Evolutionary conservation across 2,329 filamentous ascomycete species (phyloP).

Genomic region (Sporothrix luriei): DNA sequence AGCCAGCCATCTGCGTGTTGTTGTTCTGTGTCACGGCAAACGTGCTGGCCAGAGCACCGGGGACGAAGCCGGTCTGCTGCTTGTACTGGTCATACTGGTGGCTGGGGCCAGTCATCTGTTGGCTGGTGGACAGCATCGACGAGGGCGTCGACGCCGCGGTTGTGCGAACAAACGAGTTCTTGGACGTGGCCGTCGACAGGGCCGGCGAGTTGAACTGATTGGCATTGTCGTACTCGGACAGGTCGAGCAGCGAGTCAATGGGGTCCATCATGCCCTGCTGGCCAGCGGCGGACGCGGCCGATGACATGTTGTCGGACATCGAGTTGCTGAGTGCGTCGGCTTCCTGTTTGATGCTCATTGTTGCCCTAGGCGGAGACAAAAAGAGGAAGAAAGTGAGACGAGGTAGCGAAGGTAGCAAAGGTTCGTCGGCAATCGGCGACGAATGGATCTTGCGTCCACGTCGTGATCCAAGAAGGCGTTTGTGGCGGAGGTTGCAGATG

Average conservation of each 20-base stretch:
- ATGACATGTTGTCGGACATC: slow-evolving; percentile 37
- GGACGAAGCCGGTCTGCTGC: slow-evolving; percentile 91
- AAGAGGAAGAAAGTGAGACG: neutral
- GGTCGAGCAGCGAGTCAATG: slow-evolving; percentile 62
- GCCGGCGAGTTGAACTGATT: slow-evolving; percentile 62
- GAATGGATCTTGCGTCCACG: slow-evolving; percentile 6
- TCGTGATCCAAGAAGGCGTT: neutral
- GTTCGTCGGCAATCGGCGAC: slow-evolving; percentile 22
- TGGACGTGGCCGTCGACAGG: slow-evolving; percentile 58
- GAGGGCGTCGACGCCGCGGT: slow-evolving; percentile 51
- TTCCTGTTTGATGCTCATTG: slow-evolving; percentile 36
- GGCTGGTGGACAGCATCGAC: slow-evolving; percentile 54
- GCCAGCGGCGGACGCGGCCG: slow-evolving; percentile 42
- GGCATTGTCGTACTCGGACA: slow-evolving; percentile 64
- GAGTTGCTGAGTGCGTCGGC: slow-evolving; percentile 29
- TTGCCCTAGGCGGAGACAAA: neutral
- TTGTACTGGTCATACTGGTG: slow-evolving; percentile 95
- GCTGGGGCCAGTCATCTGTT: slow-evolving; percentile 75
- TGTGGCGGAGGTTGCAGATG: slow-evolving; percentile 11
- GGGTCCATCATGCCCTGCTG: slow-evolving; percentile 47
- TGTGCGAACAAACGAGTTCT: slow-evolving; percentile 56
- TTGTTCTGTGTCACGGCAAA: slow-evolving; percentile 72
- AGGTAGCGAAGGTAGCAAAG: neutral
- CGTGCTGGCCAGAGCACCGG: slow-evolving; percentile 78
- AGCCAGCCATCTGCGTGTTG: slow-evolving; percentile 55